Conservation (phyloP, 768 basidiomycete genomes). For the Boletus tomentosulus region DNA sequence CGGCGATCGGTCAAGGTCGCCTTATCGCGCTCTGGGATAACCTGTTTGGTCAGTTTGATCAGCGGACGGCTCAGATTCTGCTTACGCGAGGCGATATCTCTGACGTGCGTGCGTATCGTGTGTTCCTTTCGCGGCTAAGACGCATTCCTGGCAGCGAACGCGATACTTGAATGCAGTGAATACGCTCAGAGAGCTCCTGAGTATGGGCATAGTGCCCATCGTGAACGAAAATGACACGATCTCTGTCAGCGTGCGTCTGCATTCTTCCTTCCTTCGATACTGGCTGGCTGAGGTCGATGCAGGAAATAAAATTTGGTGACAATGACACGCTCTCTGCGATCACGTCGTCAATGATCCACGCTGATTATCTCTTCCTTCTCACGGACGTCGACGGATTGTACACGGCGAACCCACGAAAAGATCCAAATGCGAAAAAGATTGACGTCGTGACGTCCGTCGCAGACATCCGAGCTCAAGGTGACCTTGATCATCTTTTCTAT, state of each 20-base stretch:
- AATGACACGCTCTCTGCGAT: constrained; percentile 98
- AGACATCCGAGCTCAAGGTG: constrained; percentile 77
- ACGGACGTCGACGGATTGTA: constrained; percentile 97
- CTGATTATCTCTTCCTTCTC: constrained; percentile 93
- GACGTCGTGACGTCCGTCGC: constrained; percentile 80
- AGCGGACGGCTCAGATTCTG: constrained; percentile 93
- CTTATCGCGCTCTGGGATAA: constrained; percentile 98
- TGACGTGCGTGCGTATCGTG: constrained; percentile 57
- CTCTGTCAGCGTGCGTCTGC: constrained; percentile 81
- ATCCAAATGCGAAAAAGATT: constrained; percentile 76
- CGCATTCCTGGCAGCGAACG: constrained; percentile 57
- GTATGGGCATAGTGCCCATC: constrained; percentile 94
- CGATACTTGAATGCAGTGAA: constrained; percentile 96
- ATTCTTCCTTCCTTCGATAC: not conserved
- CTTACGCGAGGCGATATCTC: constrained; percentile 95
- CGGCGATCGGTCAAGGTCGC: constrained; percentile 95
- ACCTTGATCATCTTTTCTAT: constrained; percentile 4
- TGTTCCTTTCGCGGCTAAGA: not conserved
- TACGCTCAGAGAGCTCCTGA: constrained; percentile 85
- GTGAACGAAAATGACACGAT: constrained; percentile 99
- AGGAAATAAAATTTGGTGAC: constrained; percentile 99
- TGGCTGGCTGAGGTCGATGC: constrained; percentile 4
- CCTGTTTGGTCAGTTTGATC: constrained; percentile 87
- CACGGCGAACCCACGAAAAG: constrained; percentile 91
- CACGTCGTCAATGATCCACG: constrained; percentile 95